A percentile compares a stretch with the other conserved stretches of the same genome.
Conservation (phyloP, 1,284 basidiomycete genomes). For the Phlebopus sp. region DNA sequence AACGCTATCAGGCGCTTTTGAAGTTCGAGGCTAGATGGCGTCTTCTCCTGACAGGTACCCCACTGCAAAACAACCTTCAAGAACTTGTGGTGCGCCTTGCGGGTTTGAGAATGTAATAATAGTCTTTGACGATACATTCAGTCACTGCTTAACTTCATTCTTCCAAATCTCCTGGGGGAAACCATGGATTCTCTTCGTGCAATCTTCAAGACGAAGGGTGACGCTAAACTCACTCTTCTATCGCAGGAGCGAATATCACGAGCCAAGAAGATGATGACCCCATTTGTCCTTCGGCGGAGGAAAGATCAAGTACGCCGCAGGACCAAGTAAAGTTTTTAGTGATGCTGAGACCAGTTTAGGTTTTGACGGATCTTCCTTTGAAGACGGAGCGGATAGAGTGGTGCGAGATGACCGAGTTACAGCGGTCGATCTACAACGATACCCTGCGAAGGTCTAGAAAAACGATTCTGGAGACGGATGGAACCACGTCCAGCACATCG, state of each 20-base stretch:
- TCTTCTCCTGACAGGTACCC: conserved; percentile 92
- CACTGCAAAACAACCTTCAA: conserved; percentile 88
- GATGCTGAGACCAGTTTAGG: conserved; percentile 44
- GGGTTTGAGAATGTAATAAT: not conserved
- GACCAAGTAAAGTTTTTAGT: not conserved
- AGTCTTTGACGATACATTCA: conserved; percentile 32
- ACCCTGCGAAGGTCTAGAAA: conserved; percentile 83
- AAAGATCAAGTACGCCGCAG: conserved; percentile 75
- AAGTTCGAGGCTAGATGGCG: conserved; percentile 88
- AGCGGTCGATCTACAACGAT: conserved; percentile 84
- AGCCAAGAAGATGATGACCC: conserved; percentile 99
- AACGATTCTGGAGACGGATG: conserved; percentile 63
- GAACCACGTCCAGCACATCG: conserved; percentile 32
- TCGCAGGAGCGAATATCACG: conserved; percentile 89
- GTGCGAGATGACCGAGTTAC: conserved; percentile 89
- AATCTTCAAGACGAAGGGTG: conserved; percentile 95
- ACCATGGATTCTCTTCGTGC: conserved; percentile 78
- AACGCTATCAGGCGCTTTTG: conserved; percentile 88
- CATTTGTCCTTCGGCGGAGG: conserved; percentile 92
- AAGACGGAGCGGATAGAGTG: conserved; percentile 92
- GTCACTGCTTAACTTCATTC: conserved; percentile 98
- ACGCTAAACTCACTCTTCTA: conserved; percentile 82
- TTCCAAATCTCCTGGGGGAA: conserved; percentile 85
- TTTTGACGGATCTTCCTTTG: conserved; percentile 88
- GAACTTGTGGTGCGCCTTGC: conserved; percentile 82